Evolutionary conservation across 345 rosid genomes (phyloP).

Genomic region (Salix caprea): DNA sequence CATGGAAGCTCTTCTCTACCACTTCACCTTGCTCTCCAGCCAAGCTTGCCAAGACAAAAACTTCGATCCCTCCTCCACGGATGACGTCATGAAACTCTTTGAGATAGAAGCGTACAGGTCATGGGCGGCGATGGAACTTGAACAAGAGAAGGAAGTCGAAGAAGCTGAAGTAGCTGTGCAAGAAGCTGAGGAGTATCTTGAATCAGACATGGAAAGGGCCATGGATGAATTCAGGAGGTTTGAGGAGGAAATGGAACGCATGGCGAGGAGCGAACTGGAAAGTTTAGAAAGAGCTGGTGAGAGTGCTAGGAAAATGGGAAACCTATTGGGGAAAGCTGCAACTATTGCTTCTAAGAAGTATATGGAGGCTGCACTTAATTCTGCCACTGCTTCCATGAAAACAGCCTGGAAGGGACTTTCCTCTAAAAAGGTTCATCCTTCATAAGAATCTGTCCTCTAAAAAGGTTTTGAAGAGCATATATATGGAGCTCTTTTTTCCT

Average conservation of each 20-base stretch:
- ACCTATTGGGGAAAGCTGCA: conserved; percentile 54
- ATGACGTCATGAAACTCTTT: conserved; percentile 74
- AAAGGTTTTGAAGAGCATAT: neutral
- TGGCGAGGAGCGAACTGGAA: conserved; percentile 35
- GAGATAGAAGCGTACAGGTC: conserved; percentile 79
- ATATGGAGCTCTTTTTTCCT: neutral
- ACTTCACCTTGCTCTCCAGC: conserved; percentile 70
- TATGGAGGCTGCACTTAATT: conserved; percentile 66
- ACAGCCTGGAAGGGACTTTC: conserved; percentile 65
- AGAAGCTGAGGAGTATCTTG: conserved; percentile 58
- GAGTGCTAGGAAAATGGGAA: conserved; percentile 58
- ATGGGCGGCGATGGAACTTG: conserved; percentile 69
- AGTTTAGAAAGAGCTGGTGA: conserved; percentile 54
- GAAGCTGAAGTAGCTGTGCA: conserved; percentile 45
- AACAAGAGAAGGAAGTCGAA: conserved; percentile 37
- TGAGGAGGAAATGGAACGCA: conserved; percentile 67
- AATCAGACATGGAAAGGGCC: conserved; percentile 66
- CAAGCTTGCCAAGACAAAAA: conserved; percentile 61
- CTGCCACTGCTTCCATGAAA: conserved; percentile 83
- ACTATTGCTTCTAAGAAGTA: conserved; percentile 58
- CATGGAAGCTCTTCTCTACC: conserved; percentile 78
- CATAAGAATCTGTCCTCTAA: conserved; percentile 18
- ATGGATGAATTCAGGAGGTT: conserved; percentile 68
- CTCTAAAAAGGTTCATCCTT: conserved; percentile 70
- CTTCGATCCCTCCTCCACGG: conserved; percentile 68